Conservation (phyloP, 139 green algal genomes). For the Coccomyxa sp. region DNA sequence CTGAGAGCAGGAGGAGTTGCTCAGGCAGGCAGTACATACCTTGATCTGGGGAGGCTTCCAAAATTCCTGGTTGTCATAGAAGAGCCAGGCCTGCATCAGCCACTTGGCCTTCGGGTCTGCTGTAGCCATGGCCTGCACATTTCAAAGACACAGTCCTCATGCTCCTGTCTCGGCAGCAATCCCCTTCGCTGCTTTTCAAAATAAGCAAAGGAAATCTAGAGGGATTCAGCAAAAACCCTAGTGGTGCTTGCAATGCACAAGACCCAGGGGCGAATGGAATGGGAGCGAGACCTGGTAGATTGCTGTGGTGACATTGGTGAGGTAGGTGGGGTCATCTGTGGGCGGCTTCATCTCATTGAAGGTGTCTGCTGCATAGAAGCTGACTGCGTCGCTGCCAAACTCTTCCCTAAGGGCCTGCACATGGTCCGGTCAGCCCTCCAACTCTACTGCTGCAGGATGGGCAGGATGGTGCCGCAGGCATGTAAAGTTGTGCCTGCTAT, state of each 20-base stretch:
- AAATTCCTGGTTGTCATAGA: slow-evolving; percentile 31
- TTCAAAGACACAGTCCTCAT: not conserved
- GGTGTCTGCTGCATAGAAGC: slow-evolving; percentile 28
- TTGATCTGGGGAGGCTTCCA: slow-evolving; percentile 34
- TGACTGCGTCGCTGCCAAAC: slow-evolving; percentile 18
- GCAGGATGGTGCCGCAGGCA: too few relatives aligned
- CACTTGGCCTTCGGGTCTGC: slow-evolving; percentile 28
- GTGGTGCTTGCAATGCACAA: not conserved
- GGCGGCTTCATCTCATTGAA: slow-evolving; percentile 47
- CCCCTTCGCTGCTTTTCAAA: not conserved
- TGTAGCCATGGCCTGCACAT: slow-evolving; percentile 20
- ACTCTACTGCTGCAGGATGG: too few relatives aligned
- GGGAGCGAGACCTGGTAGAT: slow-evolving; percentile 16
- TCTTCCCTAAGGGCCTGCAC: slow-evolving; percentile 12
- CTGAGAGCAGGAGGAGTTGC: not conserved
- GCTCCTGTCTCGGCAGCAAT: not conserved
- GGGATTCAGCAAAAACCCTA: not conserved
- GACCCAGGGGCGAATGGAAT: not conserved
- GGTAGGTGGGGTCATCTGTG: slow-evolving; percentile 26
- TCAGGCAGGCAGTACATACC: slow-evolving; percentile 7
- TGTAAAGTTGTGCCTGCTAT: not conserved
- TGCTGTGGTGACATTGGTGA: slow-evolving; percentile 13
- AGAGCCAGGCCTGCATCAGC: slow-evolving; percentile 53
- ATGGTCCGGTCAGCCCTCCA: not conserved
- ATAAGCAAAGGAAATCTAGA: not conserved